Evolutionary conservation across 805 yeast genomes (phyloP).

Genomic region (Ogataea parapolymorpha): DNA sequence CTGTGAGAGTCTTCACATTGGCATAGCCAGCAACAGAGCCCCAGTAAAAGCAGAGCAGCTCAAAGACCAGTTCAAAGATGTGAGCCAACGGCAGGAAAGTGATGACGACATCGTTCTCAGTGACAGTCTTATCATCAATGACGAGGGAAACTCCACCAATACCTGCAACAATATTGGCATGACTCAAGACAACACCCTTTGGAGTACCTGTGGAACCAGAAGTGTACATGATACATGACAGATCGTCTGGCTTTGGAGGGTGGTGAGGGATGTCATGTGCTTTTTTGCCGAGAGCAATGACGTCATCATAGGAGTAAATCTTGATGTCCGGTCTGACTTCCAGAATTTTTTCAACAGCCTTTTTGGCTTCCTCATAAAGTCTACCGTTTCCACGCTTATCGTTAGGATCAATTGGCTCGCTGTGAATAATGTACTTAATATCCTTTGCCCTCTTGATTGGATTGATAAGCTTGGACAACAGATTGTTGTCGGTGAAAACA

Average conservation of each 20-base stretch:
- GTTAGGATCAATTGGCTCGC: conserved; percentile 55
- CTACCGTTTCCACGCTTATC: conserved; percentile 65
- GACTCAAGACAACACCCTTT: conserved; percentile 73
- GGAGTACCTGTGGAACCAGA: conserved; percentile 86
- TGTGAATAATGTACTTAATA: conserved; percentile 69
- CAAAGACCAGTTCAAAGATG: conserved; percentile 89
- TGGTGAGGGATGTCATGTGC: conserved; percentile 37
- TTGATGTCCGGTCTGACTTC: conserved; percentile 74
- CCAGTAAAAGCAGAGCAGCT: conserved; percentile 78
- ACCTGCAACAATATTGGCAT: conserved; percentile 74
- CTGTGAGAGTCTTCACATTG: conserved; percentile 85
- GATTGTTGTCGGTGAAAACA: conserved; percentile 78
- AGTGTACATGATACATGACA: conserved; percentile 80
- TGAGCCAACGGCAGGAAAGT: conserved; percentile 95
- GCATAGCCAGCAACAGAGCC: conserved; percentile 91
- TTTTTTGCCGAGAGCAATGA: conserved; percentile 59
- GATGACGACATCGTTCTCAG: conserved; percentile 65
- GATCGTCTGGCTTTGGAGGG: conserved; percentile 55
- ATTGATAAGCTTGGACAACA: conserved; percentile 61
- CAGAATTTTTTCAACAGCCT: conserved; percentile 56
- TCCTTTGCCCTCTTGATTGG: conserved; percentile 64
- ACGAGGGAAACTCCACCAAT: conserved; percentile 74
- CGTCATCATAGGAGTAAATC: conserved; percentile 62
- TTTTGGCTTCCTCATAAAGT: conserved; percentile 52
- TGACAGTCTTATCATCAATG: conserved; percentile 51